Evolutionary conservation across 495 filamentous ascomycete species (phyloP), one percentile per base, ranked within the genome.

Genomic region (Penicillium crystallinum): DNA sequence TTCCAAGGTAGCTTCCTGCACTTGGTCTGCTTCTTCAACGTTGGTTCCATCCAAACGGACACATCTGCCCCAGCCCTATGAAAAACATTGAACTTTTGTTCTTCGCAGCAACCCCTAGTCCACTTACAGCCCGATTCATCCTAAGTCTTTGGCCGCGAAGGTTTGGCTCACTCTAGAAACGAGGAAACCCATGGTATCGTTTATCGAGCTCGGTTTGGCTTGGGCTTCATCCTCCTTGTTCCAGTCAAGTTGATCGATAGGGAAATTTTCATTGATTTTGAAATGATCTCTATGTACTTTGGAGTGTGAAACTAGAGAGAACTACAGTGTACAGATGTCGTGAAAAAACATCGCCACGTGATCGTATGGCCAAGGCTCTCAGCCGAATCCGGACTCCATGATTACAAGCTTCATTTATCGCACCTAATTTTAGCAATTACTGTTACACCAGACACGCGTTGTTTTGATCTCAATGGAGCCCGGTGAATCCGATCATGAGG

Each of bases 401-500:
- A 19, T 30, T 41, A 23, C 11, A 31, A 22, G 43, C 22, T n/a
- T 14, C 37, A 19, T n/a, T 15, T 34, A 12, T 29, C 34, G 11
- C 17, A 2, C 21, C 44, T 30, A 23, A 19, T 43, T 48, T 25
- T 23, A 18, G 34, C 21, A 29, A 25, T 18, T 5, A 3, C 14
- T 18, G 22, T 36, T 29, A 38, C 46, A 30, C 15, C 17, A 48
- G 19, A 7, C 1, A 18, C 11, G n/a, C 14, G 1, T 3, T 19
- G 8, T 14, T 11, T 4, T 27, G 9, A 12, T 33, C 38, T 48
- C 15, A 27, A 72, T 75, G 72, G 72, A 72, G 9, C 39, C 62
- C 56, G 70, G 64, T 53, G 67, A 59, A 21, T 63, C 71, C 51
- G 69, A 73, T 17, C 66, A 54, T 45, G 69, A 65, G 17, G 30